These are phyloP conservation scores for Backusella tarrabulga DNA, from an alignment of 192 early-diverging fungal species.

Conservation along the genomic window DNA sequence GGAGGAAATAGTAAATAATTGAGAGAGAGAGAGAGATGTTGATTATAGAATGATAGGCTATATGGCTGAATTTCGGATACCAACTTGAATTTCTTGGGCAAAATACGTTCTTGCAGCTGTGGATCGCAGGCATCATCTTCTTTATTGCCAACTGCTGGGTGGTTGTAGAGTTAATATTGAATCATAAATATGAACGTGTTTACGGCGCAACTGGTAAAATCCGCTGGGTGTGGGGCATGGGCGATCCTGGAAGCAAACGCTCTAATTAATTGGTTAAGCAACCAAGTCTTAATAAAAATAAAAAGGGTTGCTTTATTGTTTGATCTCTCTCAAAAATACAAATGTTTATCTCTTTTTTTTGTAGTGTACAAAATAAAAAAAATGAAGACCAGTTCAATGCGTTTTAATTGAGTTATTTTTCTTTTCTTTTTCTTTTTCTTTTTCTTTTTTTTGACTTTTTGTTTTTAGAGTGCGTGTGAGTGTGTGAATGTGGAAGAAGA, in stretches of 20 bases:
- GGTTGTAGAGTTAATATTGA: conserved; percentile 51
- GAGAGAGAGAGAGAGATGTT: too few species aligned
- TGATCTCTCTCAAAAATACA: background rate
- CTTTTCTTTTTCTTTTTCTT: background rate
- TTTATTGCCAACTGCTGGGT: conserved; percentile 75
- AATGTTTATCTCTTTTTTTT: too few species aligned
- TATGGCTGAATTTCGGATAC: conserved; percentile 88
- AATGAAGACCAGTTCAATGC: background rate
- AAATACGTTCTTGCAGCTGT: conserved; percentile 77
- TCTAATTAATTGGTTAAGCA: background rate
- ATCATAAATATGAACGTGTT: conserved; percentile 48
- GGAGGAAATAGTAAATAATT: too few species aligned
- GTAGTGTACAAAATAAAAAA: background rate
- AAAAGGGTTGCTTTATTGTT: background rate
- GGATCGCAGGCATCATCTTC: conserved; percentile 71
- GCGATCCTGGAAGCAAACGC: conserved; percentile 26
- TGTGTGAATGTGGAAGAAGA: background rate
- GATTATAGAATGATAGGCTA: conserved; percentile 44
- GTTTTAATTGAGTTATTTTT: background rate
- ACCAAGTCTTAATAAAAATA: background rate
- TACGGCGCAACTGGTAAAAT: conserved; percentile 47
- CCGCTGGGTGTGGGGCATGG: conserved; percentile 47
- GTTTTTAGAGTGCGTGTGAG: background rate
- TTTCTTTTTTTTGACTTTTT: background rate
- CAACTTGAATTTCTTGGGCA: conserved; percentile 83